A percentile compares a stretch with the other conserved stretches of the same genome.
Evolutionary conservation across 176 grass and related monocot genomes (phyloP).

Genomic region (Urochloa ruziziensis): DNA sequence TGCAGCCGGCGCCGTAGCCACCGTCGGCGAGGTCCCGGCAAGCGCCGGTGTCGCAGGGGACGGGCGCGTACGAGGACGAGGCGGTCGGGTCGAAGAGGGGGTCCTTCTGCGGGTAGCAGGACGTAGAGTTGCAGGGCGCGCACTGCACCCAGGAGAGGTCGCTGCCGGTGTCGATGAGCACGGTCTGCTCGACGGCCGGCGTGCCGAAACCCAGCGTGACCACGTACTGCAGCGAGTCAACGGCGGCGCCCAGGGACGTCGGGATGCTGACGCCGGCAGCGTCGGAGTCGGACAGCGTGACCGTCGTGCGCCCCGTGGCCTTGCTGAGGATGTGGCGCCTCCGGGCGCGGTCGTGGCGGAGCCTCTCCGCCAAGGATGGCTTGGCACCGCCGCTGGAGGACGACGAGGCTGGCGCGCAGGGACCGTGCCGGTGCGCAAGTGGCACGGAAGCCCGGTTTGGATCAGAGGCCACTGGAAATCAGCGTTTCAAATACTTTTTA

Average conservation of each 20-base stretch:
- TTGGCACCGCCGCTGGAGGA: neutral
- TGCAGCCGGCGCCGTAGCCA: neutral
- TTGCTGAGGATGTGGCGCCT: neutral
- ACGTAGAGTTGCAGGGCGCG: constrained; percentile 33
- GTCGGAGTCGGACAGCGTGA: neutral
- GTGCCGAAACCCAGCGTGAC: constrained; percentile 36
- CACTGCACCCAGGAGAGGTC: constrained; percentile 82
- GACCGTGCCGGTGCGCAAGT: constrained; percentile 14
- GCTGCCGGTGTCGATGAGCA: constrained; percentile 78
- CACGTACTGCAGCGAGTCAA: constrained; percentile 39
- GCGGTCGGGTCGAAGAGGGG: constrained; percentile 11
- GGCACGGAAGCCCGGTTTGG: neutral
- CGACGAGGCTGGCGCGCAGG: neutral
- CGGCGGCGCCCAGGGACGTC: neutral
- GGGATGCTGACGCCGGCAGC: neutral
- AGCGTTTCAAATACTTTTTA: neutral
- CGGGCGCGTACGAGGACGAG: constrained; percentile 1
- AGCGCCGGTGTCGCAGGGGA: neutral
- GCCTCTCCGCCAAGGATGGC: neutral
- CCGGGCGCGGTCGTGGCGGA: constrained; percentile 3
- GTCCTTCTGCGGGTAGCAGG: constrained; percentile 45
- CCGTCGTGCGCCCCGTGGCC: neutral
- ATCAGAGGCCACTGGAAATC: neutral
- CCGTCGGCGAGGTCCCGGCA: neutral
- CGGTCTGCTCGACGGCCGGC: constrained; percentile 20